These are phyloP conservation scores for Aspergillus sp. DNA, from an alignment of 2,329 filamentous ascomycete genomes.

Conservation along the genomic window DNA sequence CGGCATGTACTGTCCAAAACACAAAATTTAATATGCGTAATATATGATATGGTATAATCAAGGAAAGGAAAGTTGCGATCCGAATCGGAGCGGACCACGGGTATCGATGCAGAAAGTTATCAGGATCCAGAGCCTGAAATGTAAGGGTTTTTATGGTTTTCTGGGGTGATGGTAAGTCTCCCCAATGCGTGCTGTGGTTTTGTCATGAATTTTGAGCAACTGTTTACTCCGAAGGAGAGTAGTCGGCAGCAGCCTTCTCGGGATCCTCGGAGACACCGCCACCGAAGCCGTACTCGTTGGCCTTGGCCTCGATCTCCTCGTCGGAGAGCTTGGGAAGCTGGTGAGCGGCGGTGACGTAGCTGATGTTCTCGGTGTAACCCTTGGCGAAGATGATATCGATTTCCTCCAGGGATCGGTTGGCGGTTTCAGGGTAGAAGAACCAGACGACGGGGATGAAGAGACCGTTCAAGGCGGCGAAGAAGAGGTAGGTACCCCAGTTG, in stretches of 20 bases:
- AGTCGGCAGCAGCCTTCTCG: constrained; percentile 24
- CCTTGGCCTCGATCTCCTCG: constrained; percentile 35
- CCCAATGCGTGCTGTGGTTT: neutral
- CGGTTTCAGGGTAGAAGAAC: constrained; percentile 56
- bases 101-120: neutral
- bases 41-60: neutral
- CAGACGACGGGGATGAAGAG: constrained; percentile 53
- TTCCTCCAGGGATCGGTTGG: constrained; percentile 45
- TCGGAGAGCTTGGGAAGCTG: constrained; percentile 36
- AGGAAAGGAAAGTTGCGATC: neutral
- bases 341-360: constrained; percentile 34
- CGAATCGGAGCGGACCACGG: neutral
- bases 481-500: constrained; percentile 45
- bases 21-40: neutral
- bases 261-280: constrained; percentile 14
- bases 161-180: neutral
- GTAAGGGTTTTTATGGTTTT: neutral
- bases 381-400: constrained; percentile 48
- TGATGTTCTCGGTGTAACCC: constrained; percentile 44
- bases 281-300: constrained; percentile 32
- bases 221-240: constrained; percentile 14
- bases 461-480: constrained; percentile 44
- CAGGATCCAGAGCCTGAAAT: neutral
- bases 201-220: neutral
- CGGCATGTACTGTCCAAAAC: neutral